Evolutionary conservation across 352 stramenopile genomes (phyloP), one percentile per base, ranked within the genome.

Genomic region (Pythium angustatum): DNA sequence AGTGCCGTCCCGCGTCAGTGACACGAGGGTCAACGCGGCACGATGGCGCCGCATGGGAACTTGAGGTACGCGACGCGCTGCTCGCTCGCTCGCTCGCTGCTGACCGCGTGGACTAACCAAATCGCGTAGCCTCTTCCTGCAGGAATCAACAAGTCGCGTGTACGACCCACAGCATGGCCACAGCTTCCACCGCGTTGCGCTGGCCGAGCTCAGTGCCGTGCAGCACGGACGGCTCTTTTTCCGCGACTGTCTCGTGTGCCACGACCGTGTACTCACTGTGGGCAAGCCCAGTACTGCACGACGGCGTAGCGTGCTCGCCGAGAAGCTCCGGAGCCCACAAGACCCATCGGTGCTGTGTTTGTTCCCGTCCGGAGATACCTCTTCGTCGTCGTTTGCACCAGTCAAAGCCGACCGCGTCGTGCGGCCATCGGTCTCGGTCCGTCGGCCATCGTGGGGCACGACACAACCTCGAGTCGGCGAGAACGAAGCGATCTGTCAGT

Each of bases 151-250:
- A 3, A 26, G 34, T 9, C 50, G 61, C 10, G n/a, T 63, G 8
- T 58, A 47, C 17, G 81, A 90, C 58, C 75, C 81, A 43, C 59
- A 77, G 27, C 81, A 90, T 59, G 75, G 71, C 47, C 81, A 90
- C 70, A 87, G 81, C 68, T 90, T 90, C 64, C 60, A 68, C 38
- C 55, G 65, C 22, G 40, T 83, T 40, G 48, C 58, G 38, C 62
- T 78, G 2, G 52, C 51, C 24, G 44, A 69, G 15, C 64, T 90
- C 19, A 68, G 72, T 0, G 71, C 75, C 8, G 72, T 87, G 4
- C 78, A 87, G 64, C 81, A 75, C 59, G 85, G 78, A 52, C 59
- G 81, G 24, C 71, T 90, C 47, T 85, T 86, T 54, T 87, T 87
- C 64, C 78, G 77, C 36, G 78, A 87, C 50, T 90, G 81, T 63